Percentiles rank a stretch among this genome's conserved stretches.
Evolutionary conservation across 352 stramenopile species (phyloP).

Genomic region (Globisporangium barbulae): DNA sequence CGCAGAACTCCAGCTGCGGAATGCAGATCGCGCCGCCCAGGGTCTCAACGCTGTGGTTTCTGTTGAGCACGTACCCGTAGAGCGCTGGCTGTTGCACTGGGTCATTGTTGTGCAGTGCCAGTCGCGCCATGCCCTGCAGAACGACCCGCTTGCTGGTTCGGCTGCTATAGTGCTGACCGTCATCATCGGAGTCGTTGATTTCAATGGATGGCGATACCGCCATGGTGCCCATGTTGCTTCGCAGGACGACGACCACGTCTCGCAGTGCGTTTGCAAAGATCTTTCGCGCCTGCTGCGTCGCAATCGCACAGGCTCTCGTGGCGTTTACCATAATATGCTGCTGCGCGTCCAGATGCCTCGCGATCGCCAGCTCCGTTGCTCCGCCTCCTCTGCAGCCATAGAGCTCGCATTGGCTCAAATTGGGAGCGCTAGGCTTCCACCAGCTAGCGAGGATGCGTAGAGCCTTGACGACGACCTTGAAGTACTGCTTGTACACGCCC

Average conservation of each 20-base stretch:
- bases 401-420: background rate
- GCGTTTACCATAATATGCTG: background rate
- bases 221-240: conserved; percentile 22
- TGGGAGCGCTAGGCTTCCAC: conserved; percentile 20
- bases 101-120: conserved; percentile 9
- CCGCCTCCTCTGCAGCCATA: conserved; percentile 44
- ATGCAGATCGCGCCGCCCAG: conserved; percentile 30
- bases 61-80: conserved; percentile 28
- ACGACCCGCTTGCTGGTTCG: conserved; percentile 24
- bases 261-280: conserved; percentile 29
- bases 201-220: conserved; percentile 1
- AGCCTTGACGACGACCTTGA: conserved; percentile 44
- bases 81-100: background rate
- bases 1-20: conserved; percentile 30
- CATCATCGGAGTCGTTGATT: background rate
- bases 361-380: conserved; percentile 41
- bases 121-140: conserved; percentile 22
- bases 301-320: background rate
- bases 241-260: conserved; percentile 30
- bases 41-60: conserved; percentile 27
- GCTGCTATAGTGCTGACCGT: background rate
- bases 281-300: conserved; percentile 13
- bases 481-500: conserved; percentile 70
- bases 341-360: conserved; percentile 16
- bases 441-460: conserved; percentile 50